Evolutionary conservation across 805 yeast genomes (phyloP).

Genomic region (Cyberlindnera samutprakarnensis): DNA sequence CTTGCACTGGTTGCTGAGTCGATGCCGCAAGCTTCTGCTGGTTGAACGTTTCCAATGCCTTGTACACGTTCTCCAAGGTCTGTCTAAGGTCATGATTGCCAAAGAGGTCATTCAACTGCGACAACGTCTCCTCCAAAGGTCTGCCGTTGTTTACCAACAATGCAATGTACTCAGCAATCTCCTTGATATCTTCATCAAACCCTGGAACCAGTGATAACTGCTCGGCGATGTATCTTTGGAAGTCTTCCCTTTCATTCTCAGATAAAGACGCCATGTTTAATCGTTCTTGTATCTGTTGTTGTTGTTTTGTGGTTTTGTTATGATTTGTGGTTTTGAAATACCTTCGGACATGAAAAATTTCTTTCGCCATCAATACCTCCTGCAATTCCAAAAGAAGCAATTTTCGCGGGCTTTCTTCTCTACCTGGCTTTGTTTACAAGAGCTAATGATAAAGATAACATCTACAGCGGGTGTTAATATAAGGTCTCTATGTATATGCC

Average conservation of each 20-base stretch:
- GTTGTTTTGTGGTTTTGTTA: neutral
- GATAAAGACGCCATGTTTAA: conserved; percentile 9
- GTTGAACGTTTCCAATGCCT: conserved; percentile 38
- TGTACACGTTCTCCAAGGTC: conserved; percentile 50
- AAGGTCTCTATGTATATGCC: neutral
- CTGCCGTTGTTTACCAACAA: conserved; percentile 64
- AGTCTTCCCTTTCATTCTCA: conserved; percentile 30
- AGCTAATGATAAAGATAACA: neutral
- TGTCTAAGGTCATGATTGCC: conserved; percentile 51
- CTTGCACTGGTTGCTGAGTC: conserved; percentile 9
- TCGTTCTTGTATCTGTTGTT: neutral
- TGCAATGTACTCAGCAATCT: conserved; percentile 70
- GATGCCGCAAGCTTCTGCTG: conserved; percentile 12
- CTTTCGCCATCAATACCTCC: neutral
- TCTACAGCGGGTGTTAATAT: neutral
- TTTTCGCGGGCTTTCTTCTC: neutral
- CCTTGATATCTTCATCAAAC: conserved; percentile 44
- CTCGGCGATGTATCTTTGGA: conserved; percentile 35
- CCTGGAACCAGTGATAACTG: conserved; percentile 32
- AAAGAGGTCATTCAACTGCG: conserved; percentile 54
- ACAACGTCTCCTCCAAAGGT: conserved; percentile 49
- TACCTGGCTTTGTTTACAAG: neutral
- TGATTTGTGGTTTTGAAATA: neutral
- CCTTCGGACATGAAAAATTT: neutral
- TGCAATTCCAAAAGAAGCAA: neutral